These are phyloP conservation scores for Lotus japonicus DNA, from an alignment of 306 rosid genomes.

Conservation along the genomic window DNA sequence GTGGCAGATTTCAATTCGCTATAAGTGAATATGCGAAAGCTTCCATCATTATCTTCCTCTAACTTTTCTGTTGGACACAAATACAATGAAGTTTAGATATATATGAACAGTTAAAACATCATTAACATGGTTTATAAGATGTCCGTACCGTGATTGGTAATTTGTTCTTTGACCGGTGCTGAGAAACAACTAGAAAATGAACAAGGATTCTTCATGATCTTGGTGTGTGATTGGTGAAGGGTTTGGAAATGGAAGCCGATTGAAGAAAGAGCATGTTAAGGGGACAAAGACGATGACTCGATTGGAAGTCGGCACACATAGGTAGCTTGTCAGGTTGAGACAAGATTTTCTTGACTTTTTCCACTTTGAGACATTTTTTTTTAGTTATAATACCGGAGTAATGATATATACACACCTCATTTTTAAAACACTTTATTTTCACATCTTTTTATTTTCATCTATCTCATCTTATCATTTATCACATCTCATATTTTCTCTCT, in stretches of 20 bases:
- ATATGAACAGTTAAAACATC: too few relatives aligned
- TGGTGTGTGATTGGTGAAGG: background rate
- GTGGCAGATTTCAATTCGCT: slow-evolving; percentile 63
- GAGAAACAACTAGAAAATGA: slow-evolving; percentile 18
- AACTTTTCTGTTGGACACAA: slow-evolving; percentile 2
- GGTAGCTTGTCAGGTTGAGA: too few relatives aligned
- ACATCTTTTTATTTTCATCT: too few relatives aligned
- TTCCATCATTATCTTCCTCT: slow-evolving; percentile 29
- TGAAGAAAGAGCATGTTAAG: background rate
- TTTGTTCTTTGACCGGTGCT: slow-evolving; percentile 10
- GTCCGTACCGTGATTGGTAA: slow-evolving; percentile 27
- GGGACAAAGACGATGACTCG: background rate
- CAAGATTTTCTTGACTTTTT: background rate
- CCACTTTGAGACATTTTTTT: background rate
- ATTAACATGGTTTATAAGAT: background rate
- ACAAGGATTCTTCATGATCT: slow-evolving; percentile 23
- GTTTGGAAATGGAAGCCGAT: background rate
- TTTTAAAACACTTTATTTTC: too few relatives aligned
- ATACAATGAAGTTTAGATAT: background rate
- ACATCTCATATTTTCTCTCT: too few relatives aligned
- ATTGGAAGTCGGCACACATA: background rate
- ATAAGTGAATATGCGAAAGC: slow-evolving; percentile 48
- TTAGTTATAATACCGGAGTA: too few relatives aligned
- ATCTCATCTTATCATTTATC: too few relatives aligned
- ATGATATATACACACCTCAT: too few relatives aligned